phyloP scores from a whole-genome alignment of 495 filamentous ascomycete genomes.

The Hypoxylon cercidicola region DNA sequence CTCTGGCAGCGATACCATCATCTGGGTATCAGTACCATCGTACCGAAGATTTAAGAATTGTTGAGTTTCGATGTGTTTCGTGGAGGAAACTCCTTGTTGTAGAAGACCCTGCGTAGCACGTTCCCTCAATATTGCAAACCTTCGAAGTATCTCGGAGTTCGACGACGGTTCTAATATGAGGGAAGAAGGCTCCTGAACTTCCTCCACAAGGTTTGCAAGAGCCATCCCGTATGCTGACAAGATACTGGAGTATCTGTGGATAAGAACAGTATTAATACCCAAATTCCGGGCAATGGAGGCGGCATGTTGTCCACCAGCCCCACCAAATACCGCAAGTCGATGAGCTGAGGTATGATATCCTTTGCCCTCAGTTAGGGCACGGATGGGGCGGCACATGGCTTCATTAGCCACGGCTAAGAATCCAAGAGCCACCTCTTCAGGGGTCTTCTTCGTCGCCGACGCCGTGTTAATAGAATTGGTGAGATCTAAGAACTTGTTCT shows the following conservation, averaged over 20 bases:
- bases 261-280: conserved; percentile 63
- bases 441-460: conserved; percentile 42
- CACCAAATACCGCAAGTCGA: conserved; percentile 65
- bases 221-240: conserved; percentile 65
- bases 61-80: conserved; percentile 58
- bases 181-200: conserved; percentile 61
- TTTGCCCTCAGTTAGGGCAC: conserved; percentile 63
- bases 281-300: conserved; percentile 61
- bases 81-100: conserved; percentile 49
- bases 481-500: conserved; percentile 32
- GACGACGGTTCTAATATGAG: conserved; percentile 45
- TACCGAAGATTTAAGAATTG: conserved; percentile 66
- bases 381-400: conserved; percentile 64
- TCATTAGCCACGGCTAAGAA: conserved; percentile 66
- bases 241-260: conserved; percentile 65
- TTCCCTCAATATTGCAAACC: conserved; percentile 42
- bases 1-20: conserved; percentile 60
- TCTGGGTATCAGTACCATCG: conserved; percentile 61
- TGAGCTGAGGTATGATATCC: conserved; percentile 63
- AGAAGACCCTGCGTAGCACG: conserved; percentile 21
- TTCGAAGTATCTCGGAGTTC: conserved; percentile 12
- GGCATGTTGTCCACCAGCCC: conserved; percentile 66
- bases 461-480: conserved; percentile 56
- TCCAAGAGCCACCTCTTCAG: conserved; percentile 57
- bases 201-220: conserved; percentile 63